Evolutionary conservation across 305 asterid species (phyloP).

Genomic region (Fraxinus nigra): DNA sequence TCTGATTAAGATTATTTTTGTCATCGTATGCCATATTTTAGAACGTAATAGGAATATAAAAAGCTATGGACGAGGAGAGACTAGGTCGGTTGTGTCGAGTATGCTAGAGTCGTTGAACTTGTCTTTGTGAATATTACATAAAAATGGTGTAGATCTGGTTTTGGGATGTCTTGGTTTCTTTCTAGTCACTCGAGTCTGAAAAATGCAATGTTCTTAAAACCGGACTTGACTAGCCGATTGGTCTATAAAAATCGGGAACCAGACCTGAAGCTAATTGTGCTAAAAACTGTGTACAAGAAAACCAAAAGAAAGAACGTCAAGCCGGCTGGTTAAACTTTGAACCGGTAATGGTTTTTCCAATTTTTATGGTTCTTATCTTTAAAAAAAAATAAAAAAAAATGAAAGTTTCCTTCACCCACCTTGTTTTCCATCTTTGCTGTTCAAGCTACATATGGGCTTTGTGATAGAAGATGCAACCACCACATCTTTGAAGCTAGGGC

Average conservation of each 20-base stretch:
- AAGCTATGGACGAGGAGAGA: background rate
- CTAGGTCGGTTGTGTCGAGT: background rate
- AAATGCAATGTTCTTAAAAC: background rate
- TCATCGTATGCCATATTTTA: background rate
- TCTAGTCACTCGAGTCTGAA: background rate
- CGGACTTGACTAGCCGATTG: background rate
- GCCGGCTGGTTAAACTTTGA: background rate
- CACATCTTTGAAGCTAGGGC: background rate
- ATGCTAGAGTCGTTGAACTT: background rate
- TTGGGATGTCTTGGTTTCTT: background rate
- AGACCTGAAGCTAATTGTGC: background rate
- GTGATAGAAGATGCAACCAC: background rate
- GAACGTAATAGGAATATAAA: background rate
- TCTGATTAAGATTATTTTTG: background rate
- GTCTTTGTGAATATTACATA: constrained; percentile 1
- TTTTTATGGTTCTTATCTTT: background rate
- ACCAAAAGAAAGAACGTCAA: background rate
- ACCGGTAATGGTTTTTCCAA: background rate
- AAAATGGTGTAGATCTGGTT: background rate
- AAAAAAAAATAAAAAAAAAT: background rate
- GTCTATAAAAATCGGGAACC: background rate
- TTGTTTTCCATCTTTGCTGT: background rate
- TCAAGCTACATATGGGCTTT: background rate
- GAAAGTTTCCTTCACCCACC: background rate
- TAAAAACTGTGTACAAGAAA: background rate